phyloP scores from a whole-genome alignment of 23 red algal genomes.

The Gracilaria gracilis region DNA sequence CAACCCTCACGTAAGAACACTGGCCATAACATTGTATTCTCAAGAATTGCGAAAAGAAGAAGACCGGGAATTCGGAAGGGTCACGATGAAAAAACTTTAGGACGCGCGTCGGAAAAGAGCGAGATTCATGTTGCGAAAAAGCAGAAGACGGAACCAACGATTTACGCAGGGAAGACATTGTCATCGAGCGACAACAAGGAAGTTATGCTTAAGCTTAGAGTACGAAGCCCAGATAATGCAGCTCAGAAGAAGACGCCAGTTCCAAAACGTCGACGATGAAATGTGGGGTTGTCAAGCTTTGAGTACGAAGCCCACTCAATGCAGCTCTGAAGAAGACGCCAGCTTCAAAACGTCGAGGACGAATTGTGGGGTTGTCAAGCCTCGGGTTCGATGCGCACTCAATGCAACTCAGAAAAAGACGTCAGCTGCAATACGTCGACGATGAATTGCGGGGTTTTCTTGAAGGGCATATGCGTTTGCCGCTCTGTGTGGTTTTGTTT shows the following conservation, averaged over 20 bases:
- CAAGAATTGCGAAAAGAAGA: constrained; percentile 27
- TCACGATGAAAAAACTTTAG: constrained; percentile 1
- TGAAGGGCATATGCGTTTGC: not conserved
- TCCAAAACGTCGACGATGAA: constrained; percentile 11
- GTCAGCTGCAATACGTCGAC: not conserved
- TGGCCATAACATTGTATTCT: not conserved
- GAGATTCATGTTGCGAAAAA: constrained; percentile 20
- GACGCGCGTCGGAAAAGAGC: not conserved
- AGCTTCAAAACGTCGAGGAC: constrained; percentile 3
- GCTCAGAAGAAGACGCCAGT: not conserved
- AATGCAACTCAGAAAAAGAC: not conserved
- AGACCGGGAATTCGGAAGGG: not conserved
- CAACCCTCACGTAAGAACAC: constrained; percentile 33
- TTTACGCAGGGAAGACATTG: not conserved
- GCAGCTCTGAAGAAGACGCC: not conserved
- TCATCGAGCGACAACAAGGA: not conserved
- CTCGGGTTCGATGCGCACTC: not conserved
- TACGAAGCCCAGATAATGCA: not conserved
- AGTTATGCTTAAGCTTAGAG: constrained; percentile 1
- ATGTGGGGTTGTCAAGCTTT: not conserved
- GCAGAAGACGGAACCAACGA: constrained; percentile 28
- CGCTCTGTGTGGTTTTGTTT: not conserved
- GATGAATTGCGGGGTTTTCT: not conserved
- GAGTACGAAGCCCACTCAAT: not conserved
- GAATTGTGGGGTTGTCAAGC: not conserved